Conservation (phyloP, 2,329 filamentous ascomycete genomes). For the Nemania sp. region DNA sequence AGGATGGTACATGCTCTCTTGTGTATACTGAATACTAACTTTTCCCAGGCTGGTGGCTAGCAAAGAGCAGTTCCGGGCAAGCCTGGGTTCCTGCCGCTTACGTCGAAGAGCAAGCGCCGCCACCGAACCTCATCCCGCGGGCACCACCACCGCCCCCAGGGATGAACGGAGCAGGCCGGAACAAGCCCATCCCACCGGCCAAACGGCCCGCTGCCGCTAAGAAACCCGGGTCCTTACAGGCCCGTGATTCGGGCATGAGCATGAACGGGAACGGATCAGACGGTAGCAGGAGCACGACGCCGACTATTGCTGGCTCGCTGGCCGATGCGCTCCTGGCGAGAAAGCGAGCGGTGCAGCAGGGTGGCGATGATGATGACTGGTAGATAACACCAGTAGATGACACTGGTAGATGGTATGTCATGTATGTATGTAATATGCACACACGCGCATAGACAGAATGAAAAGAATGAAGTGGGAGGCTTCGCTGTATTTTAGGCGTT, state of each 20-base stretch:
- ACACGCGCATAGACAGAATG: no score
- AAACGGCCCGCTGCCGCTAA: slow-evolving; percentile 75
- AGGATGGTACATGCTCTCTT: slow-evolving; percentile 36
- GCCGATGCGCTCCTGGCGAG: slow-evolving; percentile 78
- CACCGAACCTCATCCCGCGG: slow-evolving; percentile 63
- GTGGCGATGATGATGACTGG: slow-evolving; percentile 71
- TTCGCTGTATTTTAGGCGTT: no score
- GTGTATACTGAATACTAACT: slow-evolving; percentile 39
- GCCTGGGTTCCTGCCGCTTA: slow-evolving; percentile 96
- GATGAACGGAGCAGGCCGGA: slow-evolving; percentile 51
- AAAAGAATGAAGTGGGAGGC: no score
- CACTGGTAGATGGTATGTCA: no score
- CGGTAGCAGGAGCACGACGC: slow-evolving; percentile 70
- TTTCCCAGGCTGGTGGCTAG: slow-evolving; percentile 87
- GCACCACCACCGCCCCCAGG: slow-evolving; percentile 68
- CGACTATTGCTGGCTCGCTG: slow-evolving; percentile 72
- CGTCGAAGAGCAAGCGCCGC: slow-evolving; percentile 78
- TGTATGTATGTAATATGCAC: not conserved
- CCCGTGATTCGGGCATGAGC: slow-evolving; percentile 73
- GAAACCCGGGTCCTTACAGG: slow-evolving; percentile 70
- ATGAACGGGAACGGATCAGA: slow-evolving; percentile 60
- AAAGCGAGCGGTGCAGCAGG: slow-evolving; percentile 75
- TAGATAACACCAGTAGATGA: no score
- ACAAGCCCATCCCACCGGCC: slow-evolving; percentile 73
- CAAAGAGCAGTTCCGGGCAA: slow-evolving; percentile 71